Conservation (phyloP, 2,329 filamentous ascomycete species). For the Neurospora sp. region DNA sequence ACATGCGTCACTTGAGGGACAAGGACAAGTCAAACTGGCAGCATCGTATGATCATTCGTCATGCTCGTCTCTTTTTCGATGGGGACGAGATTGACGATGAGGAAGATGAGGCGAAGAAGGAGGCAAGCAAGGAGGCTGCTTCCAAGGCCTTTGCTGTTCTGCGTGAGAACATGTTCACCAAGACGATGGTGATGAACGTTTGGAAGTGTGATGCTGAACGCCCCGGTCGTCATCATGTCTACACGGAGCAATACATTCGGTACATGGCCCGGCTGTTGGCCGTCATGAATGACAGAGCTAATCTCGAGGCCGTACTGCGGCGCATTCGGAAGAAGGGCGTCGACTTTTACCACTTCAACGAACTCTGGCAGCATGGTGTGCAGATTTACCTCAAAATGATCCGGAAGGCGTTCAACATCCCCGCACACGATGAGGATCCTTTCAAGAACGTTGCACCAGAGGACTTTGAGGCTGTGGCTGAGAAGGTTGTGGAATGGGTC, state of each 20-base stretch:
- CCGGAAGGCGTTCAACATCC: conserved; percentile 37
- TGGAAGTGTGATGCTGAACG: conserved; percentile 87
- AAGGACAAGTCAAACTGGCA: conserved; percentile 95
- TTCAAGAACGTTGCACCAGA: conserved; percentile 45
- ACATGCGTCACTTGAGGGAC: conserved; percentile 41
- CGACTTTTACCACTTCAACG: conserved; percentile 57
- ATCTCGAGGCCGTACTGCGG: conserved; percentile 67
- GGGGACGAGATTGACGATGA: conserved; percentile 33
- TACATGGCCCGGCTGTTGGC: conserved; percentile 71
- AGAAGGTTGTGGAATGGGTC: conserved; percentile 46
- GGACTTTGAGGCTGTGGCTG: conserved; percentile 47
- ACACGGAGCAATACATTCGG: conserved; percentile 75
- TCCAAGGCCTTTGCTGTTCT: conserved; percentile 73
- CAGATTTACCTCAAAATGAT: conserved; percentile 43
- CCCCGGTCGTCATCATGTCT: conserved; percentile 81
- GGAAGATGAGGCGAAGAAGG: conserved; percentile 23
- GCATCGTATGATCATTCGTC: conserved; percentile 76
- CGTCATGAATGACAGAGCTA: conserved; percentile 62
- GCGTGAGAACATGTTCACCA: conserved; percentile 66
- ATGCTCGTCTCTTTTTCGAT: conserved; percentile 46
- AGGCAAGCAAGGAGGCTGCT: conserved; percentile 53
- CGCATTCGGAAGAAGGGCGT: conserved; percentile 72
- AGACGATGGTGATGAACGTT: conserved; percentile 88
- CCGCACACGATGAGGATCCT: conserved; percentile 38
- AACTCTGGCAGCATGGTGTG: conserved; percentile 49